Evolutionary conservation across 352 stramenopile genomes (phyloP).

Genomic region (Pythium sukuiense): DNA sequence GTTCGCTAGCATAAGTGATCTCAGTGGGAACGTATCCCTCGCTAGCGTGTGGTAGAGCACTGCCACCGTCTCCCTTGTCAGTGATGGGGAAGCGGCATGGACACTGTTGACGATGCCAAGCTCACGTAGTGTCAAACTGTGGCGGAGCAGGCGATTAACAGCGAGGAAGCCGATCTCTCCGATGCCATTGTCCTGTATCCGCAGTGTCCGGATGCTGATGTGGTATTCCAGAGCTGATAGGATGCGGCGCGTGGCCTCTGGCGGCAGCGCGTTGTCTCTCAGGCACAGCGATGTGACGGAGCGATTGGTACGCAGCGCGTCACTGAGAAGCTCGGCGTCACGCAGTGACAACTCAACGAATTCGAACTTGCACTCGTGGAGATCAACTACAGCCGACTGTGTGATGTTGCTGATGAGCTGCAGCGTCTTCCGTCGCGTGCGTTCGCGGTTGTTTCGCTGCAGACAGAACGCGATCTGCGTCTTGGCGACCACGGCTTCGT

Average conservation of each 20-base stretch:
- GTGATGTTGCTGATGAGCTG: constrained; percentile 11
- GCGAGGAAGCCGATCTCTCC: constrained; percentile 1
- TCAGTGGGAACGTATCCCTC: constrained; percentile 29
- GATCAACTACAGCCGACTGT: neutral
- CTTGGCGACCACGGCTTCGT: constrained; percentile 23
- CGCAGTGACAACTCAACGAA: constrained; percentile 37
- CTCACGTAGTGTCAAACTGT: neutral
- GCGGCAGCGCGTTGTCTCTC: constrained; percentile 41
- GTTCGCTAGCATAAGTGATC: constrained; percentile 35
- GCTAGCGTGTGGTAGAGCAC: constrained; percentile 41
- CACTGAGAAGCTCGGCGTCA: constrained; percentile 34
- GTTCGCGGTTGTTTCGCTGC: constrained; percentile 27
- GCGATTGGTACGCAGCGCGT: constrained; percentile 29
- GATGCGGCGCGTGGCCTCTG: constrained; percentile 35
- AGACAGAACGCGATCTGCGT: constrained; percentile 41
- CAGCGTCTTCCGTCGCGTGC: constrained; percentile 18
- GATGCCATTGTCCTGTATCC: neutral
- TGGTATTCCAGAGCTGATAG: constrained; percentile 31
- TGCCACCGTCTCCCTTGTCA: constrained; percentile 32
- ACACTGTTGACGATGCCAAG: neutral
- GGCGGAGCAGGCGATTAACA: neutral
- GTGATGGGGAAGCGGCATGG: neutral
- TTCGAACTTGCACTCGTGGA: constrained; percentile 35
- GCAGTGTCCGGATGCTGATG: constrained; percentile 25
- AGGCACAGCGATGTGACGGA: constrained; percentile 38